Evolutionary conservation across 805 yeast species (phyloP).

Genomic region (Candida chauliodis): DNA sequence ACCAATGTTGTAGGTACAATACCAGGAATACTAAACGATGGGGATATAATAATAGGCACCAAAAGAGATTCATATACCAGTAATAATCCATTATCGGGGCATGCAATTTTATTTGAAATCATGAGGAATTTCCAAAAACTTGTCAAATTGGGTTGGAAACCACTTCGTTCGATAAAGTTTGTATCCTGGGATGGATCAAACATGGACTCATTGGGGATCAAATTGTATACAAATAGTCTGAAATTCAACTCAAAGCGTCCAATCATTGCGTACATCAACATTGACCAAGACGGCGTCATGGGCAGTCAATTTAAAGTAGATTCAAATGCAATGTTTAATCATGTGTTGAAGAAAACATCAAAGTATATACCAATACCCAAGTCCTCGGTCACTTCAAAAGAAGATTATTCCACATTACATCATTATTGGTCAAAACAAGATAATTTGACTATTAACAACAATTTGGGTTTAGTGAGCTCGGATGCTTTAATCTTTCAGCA

Average conservation of each 20-base stretch:
- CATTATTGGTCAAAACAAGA: slow-evolving; percentile 35
- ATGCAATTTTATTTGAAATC: slow-evolving; percentile 37
- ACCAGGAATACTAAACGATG: slow-evolving; percentile 37
- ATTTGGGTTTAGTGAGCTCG: slow-evolving; percentile 22
- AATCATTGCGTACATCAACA: slow-evolving; percentile 33
- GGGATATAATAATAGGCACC: slow-evolving; percentile 38
- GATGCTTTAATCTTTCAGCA: slow-evolving; percentile 33
- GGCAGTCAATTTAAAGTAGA: slow-evolving; percentile 35
- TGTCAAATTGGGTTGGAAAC: slow-evolving; percentile 38
- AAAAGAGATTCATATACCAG: slow-evolving; percentile 36
- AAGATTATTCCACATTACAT: slow-evolving; percentile 25
- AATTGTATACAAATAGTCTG: slow-evolving; percentile 14
- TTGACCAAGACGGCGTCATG: slow-evolving; percentile 36
- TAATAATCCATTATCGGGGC: slow-evolving; percentile 35
- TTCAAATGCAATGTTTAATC: slow-evolving; percentile 33
- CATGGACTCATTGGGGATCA: slow-evolving; percentile 32
- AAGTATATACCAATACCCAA: slow-evolving; percentile 31
- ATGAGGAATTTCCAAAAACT: slow-evolving; percentile 33
- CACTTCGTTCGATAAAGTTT: slow-evolving; percentile 36
- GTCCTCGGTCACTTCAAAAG: slow-evolving; percentile 16
- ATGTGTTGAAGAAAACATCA: slow-evolving; percentile 25
- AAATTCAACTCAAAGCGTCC: slow-evolving; percentile 21
- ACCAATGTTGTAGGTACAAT: slow-evolving; percentile 31
- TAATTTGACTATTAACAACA: slow-evolving; percentile 27
- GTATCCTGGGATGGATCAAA: slow-evolving; percentile 40